Evolutionary conservation across 495 filamentous ascomycete species (phyloP).

Genomic region (Aspergillus carlsbadensis): DNA sequence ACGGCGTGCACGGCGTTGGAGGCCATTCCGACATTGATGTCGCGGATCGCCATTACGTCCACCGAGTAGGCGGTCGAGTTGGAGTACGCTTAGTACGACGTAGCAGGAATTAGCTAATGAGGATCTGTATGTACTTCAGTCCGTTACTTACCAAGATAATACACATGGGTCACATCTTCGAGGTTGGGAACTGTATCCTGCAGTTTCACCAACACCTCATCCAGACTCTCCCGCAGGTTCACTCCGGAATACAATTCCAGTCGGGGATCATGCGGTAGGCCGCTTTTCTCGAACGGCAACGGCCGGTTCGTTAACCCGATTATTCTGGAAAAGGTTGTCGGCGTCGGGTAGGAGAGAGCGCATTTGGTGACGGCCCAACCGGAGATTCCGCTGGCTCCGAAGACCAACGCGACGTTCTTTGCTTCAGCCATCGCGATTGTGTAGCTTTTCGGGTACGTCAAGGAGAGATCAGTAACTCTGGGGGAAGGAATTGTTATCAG

Average conservation of each 20-base stretch:
- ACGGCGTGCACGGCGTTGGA: conserved; percentile 22
- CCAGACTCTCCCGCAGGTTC: conserved; percentile 19
- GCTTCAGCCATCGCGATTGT: not conserved
- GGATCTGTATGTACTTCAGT: too few species aligned
- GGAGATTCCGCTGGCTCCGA: conserved; percentile 30
- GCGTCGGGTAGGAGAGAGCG: conserved; percentile 25
- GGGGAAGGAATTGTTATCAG: too few species aligned
- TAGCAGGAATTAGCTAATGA: too few species aligned
- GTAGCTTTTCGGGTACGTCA: too few species aligned
- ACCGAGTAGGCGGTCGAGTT: conserved; percentile 23
- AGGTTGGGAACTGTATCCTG: conserved; percentile 23
- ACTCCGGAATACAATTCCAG: conserved; percentile 22
- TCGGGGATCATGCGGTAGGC: conserved; percentile 23
- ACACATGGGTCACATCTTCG: conserved; percentile 29
- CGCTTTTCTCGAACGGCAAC: conserved; percentile 12
- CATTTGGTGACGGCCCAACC: conserved; percentile 31
- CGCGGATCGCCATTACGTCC: conserved; percentile 18
- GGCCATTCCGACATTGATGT: conserved; percentile 24
- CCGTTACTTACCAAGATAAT: conserved; percentile 24
- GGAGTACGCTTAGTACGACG: conserved; percentile 17
- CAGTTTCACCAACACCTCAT: conserved; percentile 19
- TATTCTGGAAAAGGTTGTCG: conserved; percentile 25
- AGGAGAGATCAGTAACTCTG: too few species aligned
- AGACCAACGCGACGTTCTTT: conserved; percentile 22
- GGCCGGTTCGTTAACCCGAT: conserved; percentile 27